Evolutionary conservation across 75 land plant genomes (phyloP).

Genomic region (Cupressus sempervirens): DNA sequence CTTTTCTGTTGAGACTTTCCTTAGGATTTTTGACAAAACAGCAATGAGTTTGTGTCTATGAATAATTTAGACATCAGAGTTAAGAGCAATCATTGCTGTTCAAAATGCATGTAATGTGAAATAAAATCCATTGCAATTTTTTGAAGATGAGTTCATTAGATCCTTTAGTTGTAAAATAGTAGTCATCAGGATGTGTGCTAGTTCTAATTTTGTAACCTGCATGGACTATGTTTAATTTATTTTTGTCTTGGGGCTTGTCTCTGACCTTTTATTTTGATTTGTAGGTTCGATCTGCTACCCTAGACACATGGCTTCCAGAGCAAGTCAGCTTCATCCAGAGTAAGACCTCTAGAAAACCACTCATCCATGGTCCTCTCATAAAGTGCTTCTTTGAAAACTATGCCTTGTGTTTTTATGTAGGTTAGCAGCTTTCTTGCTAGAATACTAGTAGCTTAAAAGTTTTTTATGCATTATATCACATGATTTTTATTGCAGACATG

Average conservation of each 20-base stretch:
- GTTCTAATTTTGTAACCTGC: background rate
- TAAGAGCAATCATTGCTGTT: background rate
- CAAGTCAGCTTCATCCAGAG: conserved; percentile 81
- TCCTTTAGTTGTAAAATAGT: background rate
- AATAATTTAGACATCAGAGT: background rate
- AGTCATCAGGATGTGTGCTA: background rate
- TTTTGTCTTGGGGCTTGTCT: background rate
- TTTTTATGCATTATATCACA: background rate
- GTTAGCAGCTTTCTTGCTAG: background rate
- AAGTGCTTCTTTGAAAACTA: conserved; percentile 12
- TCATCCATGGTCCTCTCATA: background rate
- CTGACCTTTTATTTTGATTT: conserved; percentile 6
- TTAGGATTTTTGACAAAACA: background rate
- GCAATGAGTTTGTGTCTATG: background rate
- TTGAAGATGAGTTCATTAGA: background rate
- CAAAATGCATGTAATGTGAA: background rate
- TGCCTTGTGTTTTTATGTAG: background rate
- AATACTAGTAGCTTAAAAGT: background rate
- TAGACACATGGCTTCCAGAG: conserved; percentile 95
- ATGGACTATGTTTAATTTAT: background rate
- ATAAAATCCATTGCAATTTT: background rate
- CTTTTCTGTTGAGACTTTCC: background rate
- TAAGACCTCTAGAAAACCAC: conserved; percentile 20
- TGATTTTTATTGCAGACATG: conserved; percentile 40
- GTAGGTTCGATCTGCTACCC: conserved; percentile 84